phyloP scores from a whole-genome alignment of 2,329 filamentous ascomycete genomes.

The Boeremia exigua region DNA sequence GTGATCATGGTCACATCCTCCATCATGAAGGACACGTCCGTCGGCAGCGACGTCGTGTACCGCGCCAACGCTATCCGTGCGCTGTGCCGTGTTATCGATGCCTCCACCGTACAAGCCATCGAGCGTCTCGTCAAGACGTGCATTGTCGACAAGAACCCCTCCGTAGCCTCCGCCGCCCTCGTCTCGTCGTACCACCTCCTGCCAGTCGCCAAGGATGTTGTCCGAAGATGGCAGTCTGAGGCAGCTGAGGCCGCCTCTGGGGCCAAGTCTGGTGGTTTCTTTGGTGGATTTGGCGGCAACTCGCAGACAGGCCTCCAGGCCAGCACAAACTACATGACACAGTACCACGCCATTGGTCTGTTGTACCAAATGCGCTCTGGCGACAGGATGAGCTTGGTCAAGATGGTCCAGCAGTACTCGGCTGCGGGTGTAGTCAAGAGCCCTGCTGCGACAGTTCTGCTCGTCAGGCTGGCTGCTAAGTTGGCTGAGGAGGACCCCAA shows the following conservation, averaged over 20 bases:
- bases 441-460: slow-evolving; percentile 87
- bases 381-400: slow-evolving; percentile 97
- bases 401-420: slow-evolving; percentile 99
- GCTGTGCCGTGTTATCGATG: slow-evolving; percentile 93
- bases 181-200: slow-evolving; percentile 98
- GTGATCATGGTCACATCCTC: slow-evolving; percentile 99
- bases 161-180: slow-evolving; percentile 92
- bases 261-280: slow-evolving; percentile 88
- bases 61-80: slow-evolving; percentile 95
- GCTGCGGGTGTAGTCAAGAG: slow-evolving; percentile 92
- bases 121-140: slow-evolving; percentile 99
- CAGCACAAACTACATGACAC: slow-evolving; percentile 90
- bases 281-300: slow-evolving; percentile 86
- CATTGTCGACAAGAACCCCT: slow-evolving; percentile 98
- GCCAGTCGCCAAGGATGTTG: slow-evolving; percentile 92
- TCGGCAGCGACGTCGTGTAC: slow-evolving; percentile 82
- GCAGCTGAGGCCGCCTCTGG: slow-evolving; percentile 95
- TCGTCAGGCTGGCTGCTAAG: slow-evolving; percentile 91
- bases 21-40: slow-evolving; percentile 99
- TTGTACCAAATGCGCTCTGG: slow-evolving; percentile 97
- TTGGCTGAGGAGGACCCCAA: slow-evolving; percentile 91
- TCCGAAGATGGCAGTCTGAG: slow-evolving; percentile 97
- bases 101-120: slow-evolving; percentile 94
- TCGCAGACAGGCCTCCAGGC: slow-evolving; percentile 73
- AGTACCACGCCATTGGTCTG: slow-evolving; percentile 97